A percentile compares a stretch with the other conserved stretches of the same genome.
These are phyloP conservation scores for Tetrahymena thermophila DNA, from an alignment of 73 alveolate species.

Conservation along the genomic window DNA sequence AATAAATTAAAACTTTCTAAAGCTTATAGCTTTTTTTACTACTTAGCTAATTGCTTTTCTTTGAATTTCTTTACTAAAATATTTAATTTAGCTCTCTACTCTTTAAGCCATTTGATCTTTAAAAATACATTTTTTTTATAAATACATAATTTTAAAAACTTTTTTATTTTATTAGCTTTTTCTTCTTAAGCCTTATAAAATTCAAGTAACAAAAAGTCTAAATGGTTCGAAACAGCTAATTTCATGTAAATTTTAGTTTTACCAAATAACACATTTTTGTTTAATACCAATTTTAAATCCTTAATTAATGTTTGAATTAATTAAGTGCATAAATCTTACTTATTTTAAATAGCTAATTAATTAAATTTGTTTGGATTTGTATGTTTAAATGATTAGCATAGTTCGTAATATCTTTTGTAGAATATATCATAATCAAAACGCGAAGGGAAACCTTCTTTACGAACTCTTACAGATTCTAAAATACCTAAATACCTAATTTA, in stretches of 20 bases:
- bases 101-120: background rate
- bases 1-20: background rate
- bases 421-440: background rate
- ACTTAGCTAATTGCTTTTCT: background rate
- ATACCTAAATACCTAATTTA: conserved; percentile 95
- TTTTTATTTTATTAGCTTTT: background rate
- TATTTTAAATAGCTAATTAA: background rate
- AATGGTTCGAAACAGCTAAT: background rate
- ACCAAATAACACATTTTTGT: background rate
- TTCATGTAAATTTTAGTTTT: background rate
- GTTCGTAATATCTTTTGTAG: background rate
- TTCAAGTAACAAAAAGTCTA: background rate
- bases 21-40: background rate
- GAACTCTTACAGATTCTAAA: conserved; percentile 82
- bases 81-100: background rate
- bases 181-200: background rate
- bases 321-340: background rate
- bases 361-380: background rate
- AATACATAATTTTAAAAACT: background rate
- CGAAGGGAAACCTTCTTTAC: conserved; percentile 84
- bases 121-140: background rate
- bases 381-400: background rate
- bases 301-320: background rate
- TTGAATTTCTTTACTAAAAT: background rate
- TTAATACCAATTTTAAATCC: background rate